A percentile compares a stretch with the other conserved stretches of the same genome.
These are phyloP conservation scores for Pisolithus tinctorius DNA, from an alignment of 768 basidiomycete species.

Conservation along the genomic window DNA sequence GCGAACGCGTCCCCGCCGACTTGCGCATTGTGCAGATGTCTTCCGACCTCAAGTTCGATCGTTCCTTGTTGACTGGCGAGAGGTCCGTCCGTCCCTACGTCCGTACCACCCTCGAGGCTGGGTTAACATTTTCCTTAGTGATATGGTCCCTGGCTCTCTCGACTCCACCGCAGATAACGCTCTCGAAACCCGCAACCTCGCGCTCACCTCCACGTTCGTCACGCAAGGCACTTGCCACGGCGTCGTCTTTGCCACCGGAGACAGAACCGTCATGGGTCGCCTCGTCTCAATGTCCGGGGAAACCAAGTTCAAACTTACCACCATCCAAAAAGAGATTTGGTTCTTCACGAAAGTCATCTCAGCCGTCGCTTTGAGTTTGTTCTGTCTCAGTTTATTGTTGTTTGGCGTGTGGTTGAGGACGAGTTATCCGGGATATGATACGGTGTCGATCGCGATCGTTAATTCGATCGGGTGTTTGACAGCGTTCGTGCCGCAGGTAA, in stretches of 20 bases:
- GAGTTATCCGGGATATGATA: conserved; percentile 27
- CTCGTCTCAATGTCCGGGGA: conserved; percentile 48
- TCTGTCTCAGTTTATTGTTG: conserved; percentile 34
- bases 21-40: conserved; percentile 47
- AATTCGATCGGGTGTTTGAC: conserved; percentile 35
- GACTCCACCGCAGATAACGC: conserved; percentile 46
- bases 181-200: conserved; percentile 41
- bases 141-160: conserved; percentile 39
- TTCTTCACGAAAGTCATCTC: conserved; percentile 50
- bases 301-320: conserved; percentile 39
- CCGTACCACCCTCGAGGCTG: background rate
- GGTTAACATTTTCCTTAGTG: conserved; percentile 17
- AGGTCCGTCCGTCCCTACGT: conserved; percentile 19
- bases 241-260: conserved; percentile 37
- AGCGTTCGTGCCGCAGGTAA: conserved; percentile 36
- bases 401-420: conserved; percentile 38
- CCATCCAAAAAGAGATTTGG: conserved; percentile 42
- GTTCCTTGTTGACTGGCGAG: conserved; percentile 48
- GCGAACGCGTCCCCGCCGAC: conserved; percentile 56
- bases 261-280: conserved; percentile 43
- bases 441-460: conserved; percentile 29
- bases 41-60: conserved; percentile 46
- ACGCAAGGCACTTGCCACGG: conserved; percentile 37
- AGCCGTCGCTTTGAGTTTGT: conserved; percentile 32
- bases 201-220: conserved; percentile 39